These are phyloP conservation scores for Scopulariopsis brevicaulis DNA, from an alignment of 2,329 filamentous ascomycete genomes.

Conservation along the genomic window DNA sequence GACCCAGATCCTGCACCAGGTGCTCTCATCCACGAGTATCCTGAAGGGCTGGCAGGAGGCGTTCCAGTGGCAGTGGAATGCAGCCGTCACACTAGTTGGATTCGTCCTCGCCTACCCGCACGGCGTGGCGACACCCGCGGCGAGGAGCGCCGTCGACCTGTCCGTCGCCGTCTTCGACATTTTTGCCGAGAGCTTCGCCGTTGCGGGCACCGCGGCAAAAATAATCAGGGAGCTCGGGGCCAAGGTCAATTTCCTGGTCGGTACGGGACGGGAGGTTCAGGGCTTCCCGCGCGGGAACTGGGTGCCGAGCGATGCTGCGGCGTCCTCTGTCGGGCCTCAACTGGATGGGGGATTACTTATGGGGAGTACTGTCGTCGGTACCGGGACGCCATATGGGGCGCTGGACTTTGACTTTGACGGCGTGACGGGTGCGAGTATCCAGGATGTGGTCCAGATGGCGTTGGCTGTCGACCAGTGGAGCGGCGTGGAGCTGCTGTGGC, in stretches of 20 bases:
- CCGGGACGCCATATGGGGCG: background rate
- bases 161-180: background rate
- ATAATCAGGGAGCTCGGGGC: background rate
- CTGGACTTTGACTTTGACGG: background rate
- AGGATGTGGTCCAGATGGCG: background rate
- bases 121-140: background rate
- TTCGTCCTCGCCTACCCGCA: background rate
- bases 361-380: background rate
- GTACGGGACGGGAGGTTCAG: background rate
- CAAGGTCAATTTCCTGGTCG: background rate
- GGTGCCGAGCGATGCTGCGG: too few species aligned
- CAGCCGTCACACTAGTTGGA: slow-evolving; percentile 3
- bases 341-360: background rate
- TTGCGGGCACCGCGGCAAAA: background rate
- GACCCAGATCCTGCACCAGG: slow-evolving; percentile 16
- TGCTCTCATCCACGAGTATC: slow-evolving; percentile 13
- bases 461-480: background rate
- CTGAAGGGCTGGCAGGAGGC: slow-evolving; percentile 16
- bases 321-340: too few species aligned
- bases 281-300: background rate
- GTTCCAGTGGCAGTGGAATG: slow-evolving; percentile 15
- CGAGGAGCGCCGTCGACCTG: background rate
- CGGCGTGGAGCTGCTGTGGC: background rate
- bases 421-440: background rate
- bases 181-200: background rate